A percentile compares a stretch with the other conserved stretches of the same genome.
Conservation (phyloP, 1,284 basidiomycete species). For the Porogramme epimiltina region DNA sequence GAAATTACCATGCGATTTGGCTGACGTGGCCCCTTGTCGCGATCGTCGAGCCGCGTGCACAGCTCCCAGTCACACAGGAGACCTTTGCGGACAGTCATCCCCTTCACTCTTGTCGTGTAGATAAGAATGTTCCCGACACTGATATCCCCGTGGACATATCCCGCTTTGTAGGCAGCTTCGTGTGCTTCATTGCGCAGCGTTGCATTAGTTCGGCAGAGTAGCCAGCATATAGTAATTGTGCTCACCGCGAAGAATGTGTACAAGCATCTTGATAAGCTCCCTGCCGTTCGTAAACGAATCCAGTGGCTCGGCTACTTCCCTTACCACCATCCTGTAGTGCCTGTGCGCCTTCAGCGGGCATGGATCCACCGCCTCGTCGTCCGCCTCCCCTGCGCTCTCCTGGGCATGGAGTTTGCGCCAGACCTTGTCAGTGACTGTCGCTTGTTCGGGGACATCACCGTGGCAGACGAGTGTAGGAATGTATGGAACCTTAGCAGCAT, state of each 20-base stretch:
- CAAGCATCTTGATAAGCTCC: not conserved
- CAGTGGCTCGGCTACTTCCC: constrained; percentile 1
- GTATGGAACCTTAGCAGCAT: constrained; percentile 13
- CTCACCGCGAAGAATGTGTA: no score
- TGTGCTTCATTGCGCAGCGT: constrained; percentile 1
- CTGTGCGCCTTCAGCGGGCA: constrained; percentile 1
- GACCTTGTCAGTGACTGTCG: not conserved
- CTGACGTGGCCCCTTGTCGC: not conserved
- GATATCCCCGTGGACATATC: constrained; percentile 9
- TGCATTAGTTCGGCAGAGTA: no score
- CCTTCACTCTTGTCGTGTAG: no score
- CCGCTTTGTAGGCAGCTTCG: not conserved
- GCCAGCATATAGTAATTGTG: no score
- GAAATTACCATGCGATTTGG: constrained; percentile 4
- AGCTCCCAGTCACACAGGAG: constrained; percentile 16
- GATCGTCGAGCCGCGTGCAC: not conserved
- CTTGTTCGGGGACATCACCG: constrained; percentile 11
- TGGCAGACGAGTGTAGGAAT: constrained; percentile 15
- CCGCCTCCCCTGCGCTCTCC: no score
- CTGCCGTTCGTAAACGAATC: not conserved
- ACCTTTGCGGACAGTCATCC: not conserved
- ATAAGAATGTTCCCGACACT: not conserved
- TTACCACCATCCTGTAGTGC: constrained; percentile 4
- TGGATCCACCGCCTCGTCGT: not conserved
- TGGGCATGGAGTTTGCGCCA: no score